Conservation (phyloP, 2,329 filamentous ascomycete species). For the Fusarium secorum region DNA sequence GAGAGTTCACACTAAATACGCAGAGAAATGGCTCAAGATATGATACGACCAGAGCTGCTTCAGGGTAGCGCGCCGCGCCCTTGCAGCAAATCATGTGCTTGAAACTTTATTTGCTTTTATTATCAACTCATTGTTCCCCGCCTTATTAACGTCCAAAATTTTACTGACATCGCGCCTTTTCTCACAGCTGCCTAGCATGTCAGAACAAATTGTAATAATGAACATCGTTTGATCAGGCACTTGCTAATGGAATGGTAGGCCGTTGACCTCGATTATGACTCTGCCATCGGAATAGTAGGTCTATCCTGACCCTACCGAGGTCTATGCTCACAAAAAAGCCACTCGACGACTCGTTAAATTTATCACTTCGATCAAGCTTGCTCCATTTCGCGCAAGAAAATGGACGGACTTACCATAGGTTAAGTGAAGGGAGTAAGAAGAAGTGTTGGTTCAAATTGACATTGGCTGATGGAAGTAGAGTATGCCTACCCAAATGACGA, state of each 20-base stretch:
- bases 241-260: neutral
- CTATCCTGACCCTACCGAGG: neutral
- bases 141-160: neutral
- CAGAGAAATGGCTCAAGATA: neutral
- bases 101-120: neutral
- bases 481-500: constrained; percentile 31
- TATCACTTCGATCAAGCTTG: constrained; percentile 17
- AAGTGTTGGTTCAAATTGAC: rapidly evolving
- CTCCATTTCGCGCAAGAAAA: constrained; percentile 21
- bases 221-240: rapidly evolving
- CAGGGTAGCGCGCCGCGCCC: neutral
- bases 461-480: neutral
- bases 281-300: constrained; percentile 15
- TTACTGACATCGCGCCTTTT: neutral
- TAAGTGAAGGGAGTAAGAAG: constrained; percentile 23
- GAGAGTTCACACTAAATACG: neutral
- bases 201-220: constrained; percentile 3
- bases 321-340: neutral
- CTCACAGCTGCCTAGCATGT: neutral
- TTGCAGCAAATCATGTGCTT: neutral
- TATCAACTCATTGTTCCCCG: neutral
- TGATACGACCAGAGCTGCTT: neutral
- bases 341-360: constrained; percentile 14
- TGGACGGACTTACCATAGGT: constrained; percentile 20
- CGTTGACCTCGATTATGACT: constrained; percentile 12